Conservation (phyloP, 148 eudicot species). For the Nepenthes mirabilis region DNA sequence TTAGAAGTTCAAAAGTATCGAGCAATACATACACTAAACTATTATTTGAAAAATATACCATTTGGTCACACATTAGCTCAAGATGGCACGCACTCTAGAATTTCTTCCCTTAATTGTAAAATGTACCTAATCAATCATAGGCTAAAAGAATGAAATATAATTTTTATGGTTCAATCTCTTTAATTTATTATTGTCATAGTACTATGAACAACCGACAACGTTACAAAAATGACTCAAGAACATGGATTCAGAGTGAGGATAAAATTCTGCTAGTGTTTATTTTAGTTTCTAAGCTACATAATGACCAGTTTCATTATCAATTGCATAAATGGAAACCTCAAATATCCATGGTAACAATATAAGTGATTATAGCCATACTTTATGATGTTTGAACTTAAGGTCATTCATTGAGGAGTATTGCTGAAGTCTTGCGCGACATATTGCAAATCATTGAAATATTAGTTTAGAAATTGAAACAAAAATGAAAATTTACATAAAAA, state of each 20-base stretch:
- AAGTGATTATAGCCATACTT: too few species aligned
- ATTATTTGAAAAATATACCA: constrained; percentile 21
- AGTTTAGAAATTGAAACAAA: too few species aligned
- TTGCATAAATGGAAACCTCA: constrained; percentile 21
- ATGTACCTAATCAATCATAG: constrained; percentile 3
- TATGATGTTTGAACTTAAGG: too few species aligned
- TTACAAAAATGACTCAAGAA: too few species aligned
- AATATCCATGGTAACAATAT: too few species aligned
- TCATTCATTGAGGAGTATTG: too few species aligned
- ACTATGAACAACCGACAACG: too few species aligned
- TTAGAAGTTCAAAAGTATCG: background rate
- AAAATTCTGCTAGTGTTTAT: constrained; percentile 60
- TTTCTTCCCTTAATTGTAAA: constrained; percentile 54
- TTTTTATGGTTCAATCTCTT: background rate
- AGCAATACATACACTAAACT: background rate
- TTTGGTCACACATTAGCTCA: constrained; percentile 99
- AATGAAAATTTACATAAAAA: too few species aligned
- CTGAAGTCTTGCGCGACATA: too few species aligned
- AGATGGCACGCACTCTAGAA: constrained; percentile 97
- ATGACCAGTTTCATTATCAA: constrained; percentile 79
- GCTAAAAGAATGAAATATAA: background rate
- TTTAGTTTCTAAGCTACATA: constrained; percentile 94
- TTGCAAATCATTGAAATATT: too few species aligned
- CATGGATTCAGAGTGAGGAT: too few species aligned
- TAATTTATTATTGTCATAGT: too few species aligned